These are phyloP conservation scores for Trichoderma lentiforme DNA, from an alignment of 2,329 filamentous ascomycete species.

Conservation along the genomic window DNA sequence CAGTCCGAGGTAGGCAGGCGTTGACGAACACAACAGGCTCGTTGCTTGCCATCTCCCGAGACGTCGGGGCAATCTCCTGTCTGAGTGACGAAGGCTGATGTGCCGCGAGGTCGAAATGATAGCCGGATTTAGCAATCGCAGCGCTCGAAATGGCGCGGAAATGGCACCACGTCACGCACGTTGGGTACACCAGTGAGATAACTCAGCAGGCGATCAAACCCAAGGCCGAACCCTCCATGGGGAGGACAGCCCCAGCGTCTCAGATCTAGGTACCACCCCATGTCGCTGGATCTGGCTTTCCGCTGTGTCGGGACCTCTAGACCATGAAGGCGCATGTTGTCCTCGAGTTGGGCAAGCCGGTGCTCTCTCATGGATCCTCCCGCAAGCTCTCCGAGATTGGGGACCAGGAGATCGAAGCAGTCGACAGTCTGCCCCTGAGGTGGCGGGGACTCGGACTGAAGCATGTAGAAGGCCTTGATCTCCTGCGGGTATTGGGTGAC, in stretches of 20 bases:
- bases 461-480: slow-evolving; percentile 84
- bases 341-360: slow-evolving; percentile 62
- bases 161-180: slow-evolving; percentile 80
- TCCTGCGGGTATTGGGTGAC: slow-evolving; percentile 87
- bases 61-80: slow-evolving; percentile 18
- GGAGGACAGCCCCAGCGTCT: slow-evolving; percentile 87
- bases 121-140: slow-evolving; percentile 51
- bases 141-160: slow-evolving; percentile 70
- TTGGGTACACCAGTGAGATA: slow-evolving; percentile 80
- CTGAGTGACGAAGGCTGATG: background rate
- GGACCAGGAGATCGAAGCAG: slow-evolving; percentile 87
- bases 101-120: slow-evolving; percentile 1
- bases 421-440: slow-evolving; percentile 60
- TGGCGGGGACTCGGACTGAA: slow-evolving; percentile 33
- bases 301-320: slow-evolving; percentile 44
- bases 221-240: slow-evolving; percentile 86
- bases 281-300: slow-evolving; percentile 28
- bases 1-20: slow-evolving; percentile 20
- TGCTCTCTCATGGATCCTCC: slow-evolving; percentile 90
- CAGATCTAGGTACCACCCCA: slow-evolving; percentile 87
- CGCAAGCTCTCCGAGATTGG: slow-evolving; percentile 80
- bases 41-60: slow-evolving; percentile 16
- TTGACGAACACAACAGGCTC: slow-evolving; percentile 20
- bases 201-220: slow-evolving; percentile 81
- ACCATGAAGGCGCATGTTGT: slow-evolving; percentile 68